Conservation (phyloP, 805 yeast genomes). For the Metschnikowia anglica region DNA sequence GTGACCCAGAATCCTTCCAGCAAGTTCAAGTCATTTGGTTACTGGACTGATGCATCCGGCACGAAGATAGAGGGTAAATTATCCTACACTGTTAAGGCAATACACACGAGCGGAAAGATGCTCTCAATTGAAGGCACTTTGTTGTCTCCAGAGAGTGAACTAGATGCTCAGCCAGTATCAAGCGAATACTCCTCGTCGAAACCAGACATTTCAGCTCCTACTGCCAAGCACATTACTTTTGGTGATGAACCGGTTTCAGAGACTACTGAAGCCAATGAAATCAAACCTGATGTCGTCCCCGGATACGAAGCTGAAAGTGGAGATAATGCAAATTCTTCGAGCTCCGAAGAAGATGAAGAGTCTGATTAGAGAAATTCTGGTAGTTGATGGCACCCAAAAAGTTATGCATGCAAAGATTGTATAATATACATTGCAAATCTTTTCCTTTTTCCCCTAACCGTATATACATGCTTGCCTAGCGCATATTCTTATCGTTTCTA, state of each 20-base stretch:
- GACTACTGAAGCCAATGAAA: constrained; percentile 6
- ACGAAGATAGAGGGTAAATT: constrained; percentile 79
- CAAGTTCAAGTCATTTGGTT: constrained; percentile 64
- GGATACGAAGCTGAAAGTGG: constrained; percentile 1
- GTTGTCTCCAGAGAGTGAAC: constrained; percentile 55
- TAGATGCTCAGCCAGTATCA: constrained; percentile 53
- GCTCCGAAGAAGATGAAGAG: constrained; percentile 17
- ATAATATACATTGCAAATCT: constrained; percentile 8
- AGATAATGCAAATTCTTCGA: constrained; percentile 9
- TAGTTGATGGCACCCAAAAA: not conserved
- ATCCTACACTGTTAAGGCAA: constrained; percentile 67
- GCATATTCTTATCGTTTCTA: constrained; percentile 32
- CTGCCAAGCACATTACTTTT: constrained; percentile 20
- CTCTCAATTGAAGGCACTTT: constrained; percentile 89
- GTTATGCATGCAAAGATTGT: constrained; percentile 10
- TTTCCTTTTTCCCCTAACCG: not conserved
- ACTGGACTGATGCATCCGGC: constrained; percentile 82
- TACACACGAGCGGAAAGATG: constrained; percentile 76
- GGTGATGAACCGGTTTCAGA: constrained; percentile 14
- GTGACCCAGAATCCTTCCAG: constrained; percentile 21
- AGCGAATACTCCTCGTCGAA: constrained; percentile 29
- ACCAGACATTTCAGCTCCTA: constrained; percentile 23
- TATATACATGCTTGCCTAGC: constrained; percentile 8
- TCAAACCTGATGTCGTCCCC: constrained; percentile 3
- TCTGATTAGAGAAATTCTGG: constrained; percentile 7